phyloP scores from a whole-genome alignment of 768 basidiomycete genomes.

The Gloeophyllum trabeum region DNA sequence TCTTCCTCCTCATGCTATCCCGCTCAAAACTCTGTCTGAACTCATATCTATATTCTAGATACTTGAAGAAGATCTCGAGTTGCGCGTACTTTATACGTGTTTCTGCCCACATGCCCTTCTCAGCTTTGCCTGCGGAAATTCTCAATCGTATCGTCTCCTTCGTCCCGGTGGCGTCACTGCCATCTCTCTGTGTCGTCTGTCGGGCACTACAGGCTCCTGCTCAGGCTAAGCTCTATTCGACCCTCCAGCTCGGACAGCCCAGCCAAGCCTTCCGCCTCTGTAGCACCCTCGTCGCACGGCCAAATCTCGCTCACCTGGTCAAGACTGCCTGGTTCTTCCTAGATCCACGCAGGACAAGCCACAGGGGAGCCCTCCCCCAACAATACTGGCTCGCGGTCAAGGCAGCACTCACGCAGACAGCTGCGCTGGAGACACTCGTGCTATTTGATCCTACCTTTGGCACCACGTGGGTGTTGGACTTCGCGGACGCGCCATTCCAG shows the following conservation, averaged over 20 bases:
- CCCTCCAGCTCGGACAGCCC: constrained; percentile 26
- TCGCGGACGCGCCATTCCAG: constrained; percentile 28
- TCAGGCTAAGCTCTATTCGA: constrained; percentile 33
- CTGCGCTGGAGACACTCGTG: constrained; percentile 30
- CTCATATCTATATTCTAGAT: background rate
- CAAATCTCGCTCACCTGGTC: constrained; percentile 27
- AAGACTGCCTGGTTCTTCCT: constrained; percentile 30
- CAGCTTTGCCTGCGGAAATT: constrained; percentile 29
- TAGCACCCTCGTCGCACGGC: constrained; percentile 22
- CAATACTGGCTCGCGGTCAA: constrained; percentile 35
- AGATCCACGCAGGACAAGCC: constrained; percentile 16
- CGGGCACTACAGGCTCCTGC: constrained; percentile 37
- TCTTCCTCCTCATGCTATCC: background rate
- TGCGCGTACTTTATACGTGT: constrained; percentile 7
- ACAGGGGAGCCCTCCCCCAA: constrained; percentile 13
- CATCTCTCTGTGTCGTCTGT: constrained; percentile 30
- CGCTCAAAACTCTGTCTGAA: background rate
- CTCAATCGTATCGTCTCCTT: constrained; percentile 28
- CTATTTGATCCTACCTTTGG: constrained; percentile 26
- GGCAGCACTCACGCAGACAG: constrained; percentile 29
- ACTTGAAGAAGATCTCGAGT: background rate
- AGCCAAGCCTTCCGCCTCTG: constrained; percentile 30
- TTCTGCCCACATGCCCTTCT: constrained; percentile 6
- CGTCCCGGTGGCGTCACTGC: constrained; percentile 24
- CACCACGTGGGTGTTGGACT: constrained; percentile 36